Evolutionary conservation across 1,284 basidiomycete species (phyloP), one percentile per base, ranked within the genome.

Genomic region (Cutaneotrichosporon sp.): DNA sequence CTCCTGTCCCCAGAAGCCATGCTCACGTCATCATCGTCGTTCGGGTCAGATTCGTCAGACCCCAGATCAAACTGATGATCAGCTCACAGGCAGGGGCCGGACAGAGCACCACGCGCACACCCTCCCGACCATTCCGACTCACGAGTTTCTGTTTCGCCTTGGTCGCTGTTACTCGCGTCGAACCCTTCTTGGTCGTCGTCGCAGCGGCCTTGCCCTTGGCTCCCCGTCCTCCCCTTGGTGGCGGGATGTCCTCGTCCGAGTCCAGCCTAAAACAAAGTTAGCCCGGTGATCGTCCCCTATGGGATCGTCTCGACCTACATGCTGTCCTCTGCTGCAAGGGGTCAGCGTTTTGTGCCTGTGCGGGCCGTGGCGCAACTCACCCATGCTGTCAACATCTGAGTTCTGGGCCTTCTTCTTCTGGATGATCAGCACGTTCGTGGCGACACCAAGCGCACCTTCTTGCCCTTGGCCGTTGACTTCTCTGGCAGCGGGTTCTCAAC

Each of bases 331-430:
- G 54, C 59, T 56, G 43, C 27, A 25, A 24, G 8, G 18, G 4
- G 54, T 61, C 38, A 57, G 59, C 42, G 8, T 29, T n/a, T 38
- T 27, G n/a, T 29, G 16, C 51, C 33, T 42, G 38, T 20, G 13
- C 24, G 13, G 11, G 16, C 24, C 18, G 27, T 16, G 29, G 29
- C 22, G 33, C 25, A 10, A 38, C 84, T 86, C 84, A 81, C 84
- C 81, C 90, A 93, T 94, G 16, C 90, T 93, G 72, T 94, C 91
- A 27, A 85, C 84, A 1, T 76, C 75, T 2, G 89, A 90, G 46
- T 82, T 82, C 4, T 79, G 79, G 22, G 79, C 82, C 68, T 81
- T 83, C 38, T 55, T 60, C 18, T 31, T 42, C 53, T 25, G 22
- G 18, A 9, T 3, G 31, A 18, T 43, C 4, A 54, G 22, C 10